Percentiles rank a stretch among this genome's conserved stretches.
phyloP scores from a whole-genome alignment of 768 basidiomycete genomes.

The Coprinopsis strossmayeri region DNA sequence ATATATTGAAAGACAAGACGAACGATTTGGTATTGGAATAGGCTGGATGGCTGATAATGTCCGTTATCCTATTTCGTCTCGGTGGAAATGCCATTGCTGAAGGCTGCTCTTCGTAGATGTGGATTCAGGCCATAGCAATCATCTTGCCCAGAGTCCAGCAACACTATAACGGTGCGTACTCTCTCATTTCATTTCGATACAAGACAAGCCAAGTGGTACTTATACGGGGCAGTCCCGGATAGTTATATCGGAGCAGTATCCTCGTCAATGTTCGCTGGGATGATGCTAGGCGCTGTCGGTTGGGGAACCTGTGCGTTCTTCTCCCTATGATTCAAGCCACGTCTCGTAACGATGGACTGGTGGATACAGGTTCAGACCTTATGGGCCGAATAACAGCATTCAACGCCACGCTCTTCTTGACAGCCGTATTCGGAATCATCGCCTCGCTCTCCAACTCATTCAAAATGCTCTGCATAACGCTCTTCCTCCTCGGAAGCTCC shows the following conservation, averaged over 20 bases:
- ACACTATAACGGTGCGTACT: conserved; percentile 63
- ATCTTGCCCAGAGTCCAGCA: conserved; percentile 95
- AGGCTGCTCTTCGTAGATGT: conserved; percentile 53
- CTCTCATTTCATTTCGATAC: not conserved
- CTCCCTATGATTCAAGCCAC: not conserved
- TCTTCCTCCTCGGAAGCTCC: conserved; percentile 88
- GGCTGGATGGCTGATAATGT: conserved; percentile 96
- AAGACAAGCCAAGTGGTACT: not conserved
- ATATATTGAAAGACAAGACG: not conserved
- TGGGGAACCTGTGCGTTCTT: conserved; percentile 78
- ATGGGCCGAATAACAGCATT: conserved; percentile 87
- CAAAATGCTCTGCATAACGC: conserved; percentile 55
- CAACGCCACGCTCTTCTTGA: conserved; percentile 88
- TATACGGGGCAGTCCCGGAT: conserved; percentile 53
- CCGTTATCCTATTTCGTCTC: conserved; percentile 18
- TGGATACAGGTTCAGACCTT: conserved; percentile 64
- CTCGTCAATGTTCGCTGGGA: conserved; percentile 89
- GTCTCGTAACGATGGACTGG: too few relatives aligned
- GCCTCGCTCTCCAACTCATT: conserved; percentile 74
- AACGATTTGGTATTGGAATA: conserved; percentile 21
- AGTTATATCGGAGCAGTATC: conserved; percentile 75
- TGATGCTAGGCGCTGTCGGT: conserved; percentile 92
- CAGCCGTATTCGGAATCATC: conserved; percentile 79
- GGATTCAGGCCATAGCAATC: conserved; percentile 87
- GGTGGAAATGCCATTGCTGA: conserved; percentile 7